A percentile compares a stretch with the other conserved stretches of the same genome.
Evolutionary conservation across 2,329 filamentous ascomycete genomes (phyloP).

Genomic region (Dothideomycetes sp.): DNA sequence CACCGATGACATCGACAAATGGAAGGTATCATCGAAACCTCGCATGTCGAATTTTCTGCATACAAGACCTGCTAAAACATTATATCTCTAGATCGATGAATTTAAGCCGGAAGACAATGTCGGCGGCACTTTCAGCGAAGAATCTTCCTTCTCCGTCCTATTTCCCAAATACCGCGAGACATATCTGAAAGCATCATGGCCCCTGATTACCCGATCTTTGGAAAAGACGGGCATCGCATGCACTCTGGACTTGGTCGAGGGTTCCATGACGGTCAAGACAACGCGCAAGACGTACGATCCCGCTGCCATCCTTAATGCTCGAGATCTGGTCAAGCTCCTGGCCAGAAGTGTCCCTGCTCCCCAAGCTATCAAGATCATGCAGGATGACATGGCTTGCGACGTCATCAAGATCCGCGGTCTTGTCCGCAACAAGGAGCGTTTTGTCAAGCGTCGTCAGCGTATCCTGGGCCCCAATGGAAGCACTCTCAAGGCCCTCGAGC

Average conservation of each 20-base stretch:
- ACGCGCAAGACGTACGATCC: conserved; percentile 87
- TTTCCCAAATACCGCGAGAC: conserved; percentile 96
- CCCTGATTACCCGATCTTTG: conserved; percentile 74
- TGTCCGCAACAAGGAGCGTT: conserved; percentile 87
- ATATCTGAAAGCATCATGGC: conserved; percentile 88
- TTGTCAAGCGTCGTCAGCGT: conserved; percentile 86
- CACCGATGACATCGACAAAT: conserved; percentile 94
- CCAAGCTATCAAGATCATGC: conserved; percentile 85
- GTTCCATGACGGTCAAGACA: conserved; percentile 93
- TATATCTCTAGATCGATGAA: conserved; percentile 51
- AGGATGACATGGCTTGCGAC: conserved; percentile 85
- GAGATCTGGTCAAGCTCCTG: conserved; percentile 87
- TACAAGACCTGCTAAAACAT: background rate
- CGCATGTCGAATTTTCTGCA: background rate
- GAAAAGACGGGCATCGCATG: conserved; percentile 84
- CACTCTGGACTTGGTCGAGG: conserved; percentile 86
- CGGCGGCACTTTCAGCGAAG: conserved; percentile 79
- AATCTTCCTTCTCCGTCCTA: conserved; percentile 73
- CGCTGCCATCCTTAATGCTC: conserved; percentile 81
- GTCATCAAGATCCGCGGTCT: conserved; percentile 91
- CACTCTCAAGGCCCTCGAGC: conserved; percentile 86
- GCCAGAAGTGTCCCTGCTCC: conserved; percentile 85
- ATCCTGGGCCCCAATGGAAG: conserved; percentile 86
- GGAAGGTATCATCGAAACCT: conserved; percentile 50
- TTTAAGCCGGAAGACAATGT: conserved; percentile 81